Conservation (phyloP, 1,139 yeast species). For the Hyphopichia pseudoburtonii region DNA sequence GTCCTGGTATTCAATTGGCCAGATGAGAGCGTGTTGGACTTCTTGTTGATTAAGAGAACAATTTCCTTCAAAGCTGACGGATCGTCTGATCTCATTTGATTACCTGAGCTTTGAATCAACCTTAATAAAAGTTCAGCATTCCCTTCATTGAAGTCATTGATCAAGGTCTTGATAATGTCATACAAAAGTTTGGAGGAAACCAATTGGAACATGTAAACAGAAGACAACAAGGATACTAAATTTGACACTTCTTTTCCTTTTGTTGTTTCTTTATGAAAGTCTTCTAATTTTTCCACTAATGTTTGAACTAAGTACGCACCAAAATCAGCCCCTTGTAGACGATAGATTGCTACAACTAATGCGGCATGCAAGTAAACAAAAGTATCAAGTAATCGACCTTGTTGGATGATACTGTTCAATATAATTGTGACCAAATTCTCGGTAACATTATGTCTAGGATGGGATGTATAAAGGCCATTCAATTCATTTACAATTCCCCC, state of each 20-base stretch:
- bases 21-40: constrained; percentile 31
- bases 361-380: constrained; percentile 82
- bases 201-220: constrained; percentile 75
- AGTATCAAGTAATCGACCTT: constrained; percentile 67
- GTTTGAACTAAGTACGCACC: constrained; percentile 87
- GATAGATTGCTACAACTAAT: constrained; percentile 70
- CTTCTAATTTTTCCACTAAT: constrained; percentile 65
- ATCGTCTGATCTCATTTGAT: constrained; percentile 86
- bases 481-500: constrained; percentile 68
- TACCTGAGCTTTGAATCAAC: constrained; percentile 74
- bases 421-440: constrained; percentile 64
- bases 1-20: constrained; percentile 59
- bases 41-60: constrained; percentile 53
- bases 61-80: constrained; percentile 84
- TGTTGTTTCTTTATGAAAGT: constrained; percentile 23
- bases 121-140: constrained; percentile 78
- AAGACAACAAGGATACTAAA: constrained; percentile 69
- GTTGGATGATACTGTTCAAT: constrained; percentile 65
- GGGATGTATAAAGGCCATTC: constrained; percentile 55
- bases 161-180: constrained; percentile 64
- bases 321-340: constrained; percentile 81
- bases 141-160: constrained; percentile 59
- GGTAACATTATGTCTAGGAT: constrained; percentile 78
- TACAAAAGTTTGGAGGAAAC: constrained; percentile 73
- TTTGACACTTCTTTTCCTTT: constrained; percentile 64